A percentile compares a stretch with the other conserved stretches of the same genome.
Evolutionary conservation across 1,284 basidiomycete genomes (phyloP).

Genomic region (Amylostereum chailletii): DNA sequence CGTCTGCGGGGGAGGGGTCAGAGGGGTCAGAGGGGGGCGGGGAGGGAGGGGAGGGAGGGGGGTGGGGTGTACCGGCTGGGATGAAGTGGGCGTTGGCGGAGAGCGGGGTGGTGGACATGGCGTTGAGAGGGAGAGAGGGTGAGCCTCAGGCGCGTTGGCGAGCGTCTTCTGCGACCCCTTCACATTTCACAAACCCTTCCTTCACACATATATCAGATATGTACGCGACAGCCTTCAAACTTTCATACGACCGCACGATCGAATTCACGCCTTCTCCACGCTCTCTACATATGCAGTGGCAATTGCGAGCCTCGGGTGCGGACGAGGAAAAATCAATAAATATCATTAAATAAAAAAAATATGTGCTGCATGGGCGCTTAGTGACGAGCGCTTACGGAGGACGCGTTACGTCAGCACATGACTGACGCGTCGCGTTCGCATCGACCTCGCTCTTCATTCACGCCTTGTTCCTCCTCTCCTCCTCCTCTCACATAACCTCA

Average conservation of each 20-base stretch:
- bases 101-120: slow-evolving; percentile 34
- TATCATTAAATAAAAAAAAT: no score
- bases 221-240: no score
- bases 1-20: slow-evolving; percentile 28
- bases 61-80: slow-evolving; percentile 45
- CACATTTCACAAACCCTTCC: no score
- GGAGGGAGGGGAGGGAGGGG: background rate
- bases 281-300: no score
- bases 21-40: slow-evolving; percentile 11
- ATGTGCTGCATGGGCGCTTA: no score
- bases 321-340: no score
- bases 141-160: no score
- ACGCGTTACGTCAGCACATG: slow-evolving; percentile 14
- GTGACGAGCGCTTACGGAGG: background rate
- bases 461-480: slow-evolving; percentile 15
- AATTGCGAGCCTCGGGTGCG: no score
- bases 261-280: no score
- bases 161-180: no score
- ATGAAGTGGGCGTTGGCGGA: slow-evolving; percentile 66
- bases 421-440: slow-evolving; percentile 54
- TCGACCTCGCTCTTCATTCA: slow-evolving; percentile 21
- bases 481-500: slow-evolving; percentile 1
- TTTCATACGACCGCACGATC: no score
- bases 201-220: no score
- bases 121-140: background rate